These are phyloP conservation scores for Dryadomyces quercus-mongolicae DNA, from an alignment of 2,329 filamentous ascomycete species.

Conservation along the genomic window DNA sequence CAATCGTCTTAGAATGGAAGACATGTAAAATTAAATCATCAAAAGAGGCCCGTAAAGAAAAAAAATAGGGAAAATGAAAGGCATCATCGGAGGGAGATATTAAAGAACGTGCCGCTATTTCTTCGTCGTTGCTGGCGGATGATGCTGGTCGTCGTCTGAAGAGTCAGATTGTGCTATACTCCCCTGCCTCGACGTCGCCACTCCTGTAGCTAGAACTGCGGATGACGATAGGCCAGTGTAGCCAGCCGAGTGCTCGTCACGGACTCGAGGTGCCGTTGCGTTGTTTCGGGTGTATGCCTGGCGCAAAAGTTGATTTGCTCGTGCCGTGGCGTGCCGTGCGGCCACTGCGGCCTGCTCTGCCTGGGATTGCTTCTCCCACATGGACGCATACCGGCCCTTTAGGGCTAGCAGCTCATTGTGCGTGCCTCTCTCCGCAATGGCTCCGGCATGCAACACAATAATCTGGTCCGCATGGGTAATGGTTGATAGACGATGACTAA, in stretches of 20 bases:
- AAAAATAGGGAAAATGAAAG: slow-evolving; percentile 2
- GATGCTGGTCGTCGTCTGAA: slow-evolving; percentile 7
- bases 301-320: slow-evolving; percentile 31
- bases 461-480: slow-evolving; percentile 17
- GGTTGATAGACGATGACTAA: slow-evolving; percentile 65
- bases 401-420: slow-evolving; percentile 59
- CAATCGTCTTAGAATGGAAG: slow-evolving; percentile 1
- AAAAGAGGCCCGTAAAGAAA: slow-evolving; percentile 1
- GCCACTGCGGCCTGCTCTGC: slow-evolving; percentile 59
- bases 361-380: slow-evolving; percentile 84
- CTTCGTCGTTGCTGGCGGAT: neutral
- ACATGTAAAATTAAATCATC: slow-evolving; percentile 3
- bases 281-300: slow-evolving; percentile 33
- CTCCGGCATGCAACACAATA: slow-evolving; percentile 15
- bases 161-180: slow-evolving; percentile 9
- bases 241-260: slow-evolving; percentile 31
- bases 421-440: slow-evolving; percentile 13
- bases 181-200: slow-evolving; percentile 16
- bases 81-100: neutral
- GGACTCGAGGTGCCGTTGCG: slow-evolving; percentile 14
- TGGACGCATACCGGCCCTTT: slow-evolving; percentile 64
- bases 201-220: slow-evolving; percentile 25
- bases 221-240: slow-evolving; percentile 34
- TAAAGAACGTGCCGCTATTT: slow-evolving; percentile 4
- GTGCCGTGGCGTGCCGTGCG: slow-evolving; percentile 31